These are phyloP conservation scores for Pleomassaria siparia DNA, from an alignment of 2,329 filamentous ascomycete species.

Conservation along the genomic window DNA sequence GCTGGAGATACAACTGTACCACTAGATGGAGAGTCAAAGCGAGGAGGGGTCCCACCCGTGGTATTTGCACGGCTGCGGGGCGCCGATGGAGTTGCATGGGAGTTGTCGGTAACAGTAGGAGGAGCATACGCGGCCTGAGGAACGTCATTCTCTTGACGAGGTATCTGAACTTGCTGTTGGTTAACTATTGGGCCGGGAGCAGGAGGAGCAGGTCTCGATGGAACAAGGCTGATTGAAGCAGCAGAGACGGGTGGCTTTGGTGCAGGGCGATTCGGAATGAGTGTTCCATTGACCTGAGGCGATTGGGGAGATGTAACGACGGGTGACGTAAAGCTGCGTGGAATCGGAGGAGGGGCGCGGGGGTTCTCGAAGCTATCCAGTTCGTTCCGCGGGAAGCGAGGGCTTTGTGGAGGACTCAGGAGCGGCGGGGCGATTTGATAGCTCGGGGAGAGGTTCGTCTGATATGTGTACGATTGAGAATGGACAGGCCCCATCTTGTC, in stretches of 20 bases:
- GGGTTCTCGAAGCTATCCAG: constrained; percentile 98
- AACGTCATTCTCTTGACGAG: constrained; percentile 44
- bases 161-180: constrained; percentile 22
- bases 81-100: constrained; percentile 37
- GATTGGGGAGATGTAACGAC: constrained; percentile 49
- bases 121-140: constrained; percentile 47
- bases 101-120: constrained; percentile 42
- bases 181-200: constrained; percentile 51
- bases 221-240: constrained; percentile 49
- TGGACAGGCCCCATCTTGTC: constrained; percentile 94
- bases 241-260: constrained; percentile 74
- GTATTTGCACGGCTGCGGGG: constrained; percentile 49
- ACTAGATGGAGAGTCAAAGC: constrained; percentile 50
- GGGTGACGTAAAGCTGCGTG: constrained; percentile 47
- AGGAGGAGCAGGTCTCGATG: constrained; percentile 59
- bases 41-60: constrained; percentile 39
- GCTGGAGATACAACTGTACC: constrained; percentile 49
- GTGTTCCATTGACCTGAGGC: constrained; percentile 47
- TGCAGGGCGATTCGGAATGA: constrained; percentile 81
- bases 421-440: constrained; percentile 54
- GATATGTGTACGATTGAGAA: constrained; percentile 52
- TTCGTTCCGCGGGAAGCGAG: constrained; percentile 84
- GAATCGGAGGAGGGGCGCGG: constrained; percentile 86
- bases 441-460: constrained; percentile 34
- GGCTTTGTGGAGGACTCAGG: constrained; percentile 78